These are phyloP conservation scores for Cladosporium velox DNA, from an alignment of 2,329 filamentous ascomycete genomes.

Conservation along the genomic window DNA sequence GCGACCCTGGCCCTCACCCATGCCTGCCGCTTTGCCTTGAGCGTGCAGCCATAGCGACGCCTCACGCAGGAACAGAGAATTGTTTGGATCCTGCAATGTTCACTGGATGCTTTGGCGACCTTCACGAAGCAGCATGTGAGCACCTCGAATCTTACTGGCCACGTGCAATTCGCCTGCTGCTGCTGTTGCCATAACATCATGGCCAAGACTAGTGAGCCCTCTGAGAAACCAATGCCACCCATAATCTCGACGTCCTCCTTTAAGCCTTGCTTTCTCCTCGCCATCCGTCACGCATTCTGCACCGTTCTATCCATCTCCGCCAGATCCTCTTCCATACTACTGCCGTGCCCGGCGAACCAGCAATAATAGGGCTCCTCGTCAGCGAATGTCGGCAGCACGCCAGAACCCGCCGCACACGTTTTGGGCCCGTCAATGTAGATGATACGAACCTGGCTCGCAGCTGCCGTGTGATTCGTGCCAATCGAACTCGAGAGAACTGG, in stretches of 20 bases:
- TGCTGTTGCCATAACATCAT: not conserved
- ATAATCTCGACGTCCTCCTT: not conserved
- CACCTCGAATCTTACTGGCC: not conserved
- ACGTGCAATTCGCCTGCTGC: not conserved
- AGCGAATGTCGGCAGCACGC: no score
- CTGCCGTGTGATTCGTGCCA: no score
- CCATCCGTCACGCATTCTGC: no score
- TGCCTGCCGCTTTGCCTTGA: not conserved
- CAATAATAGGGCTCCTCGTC: no score
- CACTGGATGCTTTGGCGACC: not conserved
- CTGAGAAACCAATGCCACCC: not conserved
- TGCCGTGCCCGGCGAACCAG: no score
- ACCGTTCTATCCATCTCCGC: no score
- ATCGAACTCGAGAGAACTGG: no score
- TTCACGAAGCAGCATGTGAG: not conserved
- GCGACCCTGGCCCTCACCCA: not conserved
- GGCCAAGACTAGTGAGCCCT: not conserved
- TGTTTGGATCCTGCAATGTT: not conserved
- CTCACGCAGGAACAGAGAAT: not conserved
- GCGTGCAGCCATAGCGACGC: not conserved
- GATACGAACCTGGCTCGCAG: no score
- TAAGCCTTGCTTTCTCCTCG: no score
- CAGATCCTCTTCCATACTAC: no score
- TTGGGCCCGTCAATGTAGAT: no score
- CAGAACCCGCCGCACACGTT: no score